A percentile compares a stretch with the other conserved stretches of the same genome.
Conservation (phyloP, 768 basidiomycete genomes). For the Galerina marginata region DNA sequence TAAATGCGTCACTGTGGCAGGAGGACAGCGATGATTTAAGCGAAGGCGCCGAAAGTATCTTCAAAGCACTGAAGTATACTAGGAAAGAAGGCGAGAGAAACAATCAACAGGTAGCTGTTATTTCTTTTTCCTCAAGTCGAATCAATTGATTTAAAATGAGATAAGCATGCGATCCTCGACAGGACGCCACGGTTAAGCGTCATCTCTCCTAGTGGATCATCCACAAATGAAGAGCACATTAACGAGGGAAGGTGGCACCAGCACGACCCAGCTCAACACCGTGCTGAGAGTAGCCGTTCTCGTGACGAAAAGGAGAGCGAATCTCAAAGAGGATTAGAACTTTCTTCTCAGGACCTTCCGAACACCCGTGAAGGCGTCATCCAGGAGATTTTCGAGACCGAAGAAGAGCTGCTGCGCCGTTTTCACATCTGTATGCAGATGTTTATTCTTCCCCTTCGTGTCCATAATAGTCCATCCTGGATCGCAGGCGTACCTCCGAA, state of each 20-base stretch:
- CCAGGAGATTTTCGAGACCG: conserved; percentile 68
- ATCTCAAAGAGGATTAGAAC: neutral
- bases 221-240: conserved; percentile 15
- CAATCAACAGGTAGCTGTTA: conserved; percentile 13
- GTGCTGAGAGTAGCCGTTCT: neutral
- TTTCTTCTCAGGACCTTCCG: neutral
- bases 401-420: conserved; percentile 69
- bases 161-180: neutral
- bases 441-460: conserved; percentile 80
- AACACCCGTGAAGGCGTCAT: conserved; percentile 30
- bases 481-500: conserved; percentile 78
- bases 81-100: conserved; percentile 21
- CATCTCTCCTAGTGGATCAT: conserved; percentile 28
- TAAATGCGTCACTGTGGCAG: conserved; percentile 46
- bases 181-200: conserved; percentile 28
- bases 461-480: conserved; percentile 74
- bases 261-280: neutral
- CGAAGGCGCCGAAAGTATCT: conserved; percentile 53
- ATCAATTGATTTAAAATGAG: neutral
- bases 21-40: conserved; percentile 47
- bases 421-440: conserved; percentile 69
- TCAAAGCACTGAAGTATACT: conserved; percentile 42
- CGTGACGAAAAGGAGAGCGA: neutral
- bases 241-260: neutral
- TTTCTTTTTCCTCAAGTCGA: neutral